These are phyloP conservation scores for Cladosporium sphaerospermum DNA, from an alignment of 2,329 filamentous ascomycete species.

Conservation along the genomic window DNA sequence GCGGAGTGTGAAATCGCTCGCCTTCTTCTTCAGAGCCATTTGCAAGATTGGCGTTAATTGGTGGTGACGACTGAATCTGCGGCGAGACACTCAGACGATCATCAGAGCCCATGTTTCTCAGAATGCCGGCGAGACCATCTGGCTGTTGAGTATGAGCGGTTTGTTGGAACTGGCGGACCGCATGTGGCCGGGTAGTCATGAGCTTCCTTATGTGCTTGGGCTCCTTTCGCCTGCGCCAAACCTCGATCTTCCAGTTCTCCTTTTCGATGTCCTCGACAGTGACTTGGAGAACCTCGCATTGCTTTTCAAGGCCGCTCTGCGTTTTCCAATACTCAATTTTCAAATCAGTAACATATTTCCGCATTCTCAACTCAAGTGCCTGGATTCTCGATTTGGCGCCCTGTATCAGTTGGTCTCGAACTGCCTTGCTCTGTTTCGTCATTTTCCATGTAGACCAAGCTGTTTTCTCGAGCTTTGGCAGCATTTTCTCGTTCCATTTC, in stretches of 20 bases:
- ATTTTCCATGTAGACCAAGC: slow-evolving; percentile 58
- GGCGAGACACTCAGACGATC: slow-evolving; percentile 26
- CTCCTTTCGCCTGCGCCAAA: slow-evolving; percentile 31
- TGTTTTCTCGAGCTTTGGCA: slow-evolving; percentile 46
- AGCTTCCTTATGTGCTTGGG: slow-evolving; percentile 16
- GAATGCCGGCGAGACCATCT: not conserved
- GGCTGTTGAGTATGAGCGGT: not conserved
- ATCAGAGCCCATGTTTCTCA: not conserved
- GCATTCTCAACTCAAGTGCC: slow-evolving; percentile 47
- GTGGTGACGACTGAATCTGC: not conserved
- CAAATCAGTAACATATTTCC: slow-evolving; percentile 51
- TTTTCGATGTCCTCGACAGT: slow-evolving; percentile 58
- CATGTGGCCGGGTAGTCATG: not conserved
- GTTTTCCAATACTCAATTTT: slow-evolving; percentile 36
- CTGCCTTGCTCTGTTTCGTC: slow-evolving; percentile 41
- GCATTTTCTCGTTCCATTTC: slow-evolving; percentile 49
- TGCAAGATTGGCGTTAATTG: not conserved
- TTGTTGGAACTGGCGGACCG: too few species aligned
- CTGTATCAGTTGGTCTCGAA: slow-evolving; percentile 39
- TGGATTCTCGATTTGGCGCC: slow-evolving; percentile 39
- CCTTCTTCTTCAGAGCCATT: slow-evolving; percentile 4
- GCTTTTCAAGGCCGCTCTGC: slow-evolving; percentile 46
- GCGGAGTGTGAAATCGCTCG: slow-evolving; percentile 17
- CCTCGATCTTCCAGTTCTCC: slow-evolving; percentile 40
- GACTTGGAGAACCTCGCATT: slow-evolving; percentile 54